Conservation (phyloP, 1,284 basidiomycete genomes). For the Ganoderma meredithae region DNA sequence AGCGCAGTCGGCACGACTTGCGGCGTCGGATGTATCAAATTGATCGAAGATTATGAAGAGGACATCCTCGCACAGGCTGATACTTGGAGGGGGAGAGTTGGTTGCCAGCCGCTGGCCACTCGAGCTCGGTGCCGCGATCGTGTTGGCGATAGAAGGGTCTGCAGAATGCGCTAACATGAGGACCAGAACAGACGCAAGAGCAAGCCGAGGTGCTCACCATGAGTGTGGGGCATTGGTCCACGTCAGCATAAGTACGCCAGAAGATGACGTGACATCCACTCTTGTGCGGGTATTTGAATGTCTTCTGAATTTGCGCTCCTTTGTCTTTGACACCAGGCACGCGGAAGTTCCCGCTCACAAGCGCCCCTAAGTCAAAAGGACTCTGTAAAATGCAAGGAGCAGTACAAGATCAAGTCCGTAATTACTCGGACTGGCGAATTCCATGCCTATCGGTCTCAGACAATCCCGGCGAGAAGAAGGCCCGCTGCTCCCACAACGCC, state of each 20-base stretch:
- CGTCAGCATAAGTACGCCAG: background rate
- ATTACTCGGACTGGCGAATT: background rate
- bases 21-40: background rate
- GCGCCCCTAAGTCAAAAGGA: background rate
- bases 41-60: background rate
- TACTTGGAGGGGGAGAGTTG: background rate
- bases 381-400: too few species aligned
- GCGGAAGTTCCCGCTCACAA: background rate
- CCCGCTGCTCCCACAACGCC: background rate
- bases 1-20: background rate
- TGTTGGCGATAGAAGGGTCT: background rate
- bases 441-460: background rate
- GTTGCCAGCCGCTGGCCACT: background rate
- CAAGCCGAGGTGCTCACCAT: background rate
- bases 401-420: background rate
- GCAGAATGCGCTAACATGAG: background rate
- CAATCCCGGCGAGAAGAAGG: background rate
- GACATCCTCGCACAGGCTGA: background rate
- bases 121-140: too few species aligned
- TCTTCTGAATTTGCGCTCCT: background rate
- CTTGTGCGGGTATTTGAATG: background rate
- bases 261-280: too few species aligned
- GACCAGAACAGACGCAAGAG: background rate
- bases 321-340: background rate
- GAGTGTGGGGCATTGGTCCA: background rate